phyloP scores from a whole-genome alignment of 2,329 filamentous ascomycete genomes.

The Fusarium keratoplasticum region DNA sequence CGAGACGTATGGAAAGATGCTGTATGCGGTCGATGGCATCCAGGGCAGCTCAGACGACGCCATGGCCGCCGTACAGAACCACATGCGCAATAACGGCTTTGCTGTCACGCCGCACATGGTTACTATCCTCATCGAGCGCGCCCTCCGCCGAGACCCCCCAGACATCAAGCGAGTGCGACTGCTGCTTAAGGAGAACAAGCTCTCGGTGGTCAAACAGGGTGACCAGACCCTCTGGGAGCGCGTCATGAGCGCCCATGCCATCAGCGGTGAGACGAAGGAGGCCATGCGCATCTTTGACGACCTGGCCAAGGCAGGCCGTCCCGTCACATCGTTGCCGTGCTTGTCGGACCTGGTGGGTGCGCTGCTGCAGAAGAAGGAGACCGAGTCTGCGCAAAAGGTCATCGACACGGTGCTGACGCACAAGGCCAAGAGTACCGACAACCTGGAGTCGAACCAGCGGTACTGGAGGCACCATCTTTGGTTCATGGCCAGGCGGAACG shows the following conservation, averaged over 20 bases:
- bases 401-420: constrained; percentile 47
- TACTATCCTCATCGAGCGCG: constrained; percentile 78
- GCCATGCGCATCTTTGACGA: constrained; percentile 63
- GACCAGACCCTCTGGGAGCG: constrained; percentile 79
- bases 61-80: constrained; percentile 69
- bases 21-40: constrained; percentile 62
- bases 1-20: constrained; percentile 76
- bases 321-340: constrained; percentile 56
- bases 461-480: constrained; percentile 64
- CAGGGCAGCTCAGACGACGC: constrained; percentile 57
- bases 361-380: constrained; percentile 42
- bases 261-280: constrained; percentile 59
- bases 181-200: constrained; percentile 69
- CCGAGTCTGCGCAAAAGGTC: constrained; percentile 47
- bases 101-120: constrained; percentile 74
- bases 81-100: constrained; percentile 68
- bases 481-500: constrained; percentile 56
- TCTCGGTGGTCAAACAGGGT: constrained; percentile 48
- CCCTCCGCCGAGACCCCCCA: constrained; percentile 69
- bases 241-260: constrained; percentile 74
- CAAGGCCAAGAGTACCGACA: constrained; percentile 40
- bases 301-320: constrained; percentile 53
- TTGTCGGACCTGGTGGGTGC: constrained; percentile 57
- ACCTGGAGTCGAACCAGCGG: constrained; percentile 40
- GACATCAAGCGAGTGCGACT: constrained; percentile 69